Conservation (phyloP, 306 rosid species). For the Vigna hirtella region DNA sequence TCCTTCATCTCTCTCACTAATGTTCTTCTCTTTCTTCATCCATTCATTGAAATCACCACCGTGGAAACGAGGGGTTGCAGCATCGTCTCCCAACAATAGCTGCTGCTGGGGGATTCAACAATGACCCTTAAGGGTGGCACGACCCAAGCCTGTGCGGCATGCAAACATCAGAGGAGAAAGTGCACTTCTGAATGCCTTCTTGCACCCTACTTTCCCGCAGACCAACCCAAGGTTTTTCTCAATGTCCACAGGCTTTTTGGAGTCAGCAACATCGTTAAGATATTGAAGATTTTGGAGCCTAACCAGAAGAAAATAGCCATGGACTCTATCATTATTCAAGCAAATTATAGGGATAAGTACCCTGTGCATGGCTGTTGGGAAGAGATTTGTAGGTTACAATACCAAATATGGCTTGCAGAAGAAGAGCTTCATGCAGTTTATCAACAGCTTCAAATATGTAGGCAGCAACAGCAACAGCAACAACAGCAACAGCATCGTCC, state of each 20-base stretch:
- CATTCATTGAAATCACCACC: slow-evolving; percentile 1
- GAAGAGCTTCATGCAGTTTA: slow-evolving; percentile 69
- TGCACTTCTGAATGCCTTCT: slow-evolving; percentile 71
- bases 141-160: slow-evolving; percentile 79
- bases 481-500: slow-evolving; percentile 53
- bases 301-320: slow-evolving; percentile 57
- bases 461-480: slow-evolving; percentile 54
- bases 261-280: slow-evolving; percentile 68
- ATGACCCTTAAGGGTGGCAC: slow-evolving; percentile 81
- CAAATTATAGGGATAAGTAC: slow-evolving; percentile 60
- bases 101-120: slow-evolving; percentile 24
- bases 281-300: slow-evolving; percentile 55
- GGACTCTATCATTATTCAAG: slow-evolving; percentile 71
- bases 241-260: slow-evolving; percentile 82
- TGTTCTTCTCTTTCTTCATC: background rate
- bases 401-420: slow-evolving; percentile 54
- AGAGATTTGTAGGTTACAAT: slow-evolving; percentile 55
- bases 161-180: slow-evolving; percentile 72
- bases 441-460: slow-evolving; percentile 60
- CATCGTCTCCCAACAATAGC: no score
- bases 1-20: background rate
- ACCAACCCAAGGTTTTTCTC: slow-evolving; percentile 65
- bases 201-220: slow-evolving; percentile 80
- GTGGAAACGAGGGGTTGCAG: background rate
- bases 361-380: slow-evolving; percentile 76